These are phyloP conservation scores for Kazachstania sp. DNA, from an alignment of 1,139 yeast genomes.

Conservation along the genomic window DNA sequence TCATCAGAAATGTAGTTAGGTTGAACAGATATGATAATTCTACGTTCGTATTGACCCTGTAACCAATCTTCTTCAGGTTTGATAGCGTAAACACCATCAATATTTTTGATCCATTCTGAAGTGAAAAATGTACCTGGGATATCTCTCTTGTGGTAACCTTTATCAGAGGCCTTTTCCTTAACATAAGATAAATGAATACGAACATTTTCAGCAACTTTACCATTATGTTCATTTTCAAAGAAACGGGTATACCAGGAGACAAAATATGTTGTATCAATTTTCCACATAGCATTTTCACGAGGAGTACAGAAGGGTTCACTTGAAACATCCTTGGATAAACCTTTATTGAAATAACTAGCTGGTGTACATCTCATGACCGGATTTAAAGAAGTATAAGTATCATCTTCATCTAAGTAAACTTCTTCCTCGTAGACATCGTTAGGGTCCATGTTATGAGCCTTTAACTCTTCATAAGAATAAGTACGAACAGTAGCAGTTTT, in stretches of 20 bases:
- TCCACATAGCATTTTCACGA: constrained; percentile 46
- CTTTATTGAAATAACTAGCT: constrained; percentile 57
- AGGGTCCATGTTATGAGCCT: constrained; percentile 63
- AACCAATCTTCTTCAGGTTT: constrained; percentile 57
- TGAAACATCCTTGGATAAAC: constrained; percentile 44
- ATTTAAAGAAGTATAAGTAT: constrained; percentile 56
- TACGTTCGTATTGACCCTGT: constrained; percentile 39
- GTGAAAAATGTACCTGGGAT: constrained; percentile 48
- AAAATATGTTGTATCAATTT: constrained; percentile 57
- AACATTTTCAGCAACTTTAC: constrained; percentile 44
- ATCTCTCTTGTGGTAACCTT: constrained; percentile 49
- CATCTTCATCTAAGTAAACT: constrained; percentile 52
- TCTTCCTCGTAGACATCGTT: constrained; percentile 51
- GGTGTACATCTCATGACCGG: constrained; percentile 86
- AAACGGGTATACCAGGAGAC: constrained; percentile 68
- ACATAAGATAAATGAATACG: constrained; percentile 60
- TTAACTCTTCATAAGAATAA: constrained; percentile 48
- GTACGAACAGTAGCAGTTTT: constrained; percentile 56
- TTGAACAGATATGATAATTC: constrained; percentile 54
- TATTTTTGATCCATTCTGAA: constrained; percentile 63
- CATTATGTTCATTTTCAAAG: constrained; percentile 39
- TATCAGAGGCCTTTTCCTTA: constrained; percentile 44
- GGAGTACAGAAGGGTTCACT: constrained; percentile 84
- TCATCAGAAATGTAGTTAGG: constrained; percentile 60
- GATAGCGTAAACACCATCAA: constrained; percentile 56